These are phyloP conservation scores for Colletotrichum camelliae DNA, from an alignment of 2,329 filamentous ascomycete species.

Conservation along the genomic window DNA sequence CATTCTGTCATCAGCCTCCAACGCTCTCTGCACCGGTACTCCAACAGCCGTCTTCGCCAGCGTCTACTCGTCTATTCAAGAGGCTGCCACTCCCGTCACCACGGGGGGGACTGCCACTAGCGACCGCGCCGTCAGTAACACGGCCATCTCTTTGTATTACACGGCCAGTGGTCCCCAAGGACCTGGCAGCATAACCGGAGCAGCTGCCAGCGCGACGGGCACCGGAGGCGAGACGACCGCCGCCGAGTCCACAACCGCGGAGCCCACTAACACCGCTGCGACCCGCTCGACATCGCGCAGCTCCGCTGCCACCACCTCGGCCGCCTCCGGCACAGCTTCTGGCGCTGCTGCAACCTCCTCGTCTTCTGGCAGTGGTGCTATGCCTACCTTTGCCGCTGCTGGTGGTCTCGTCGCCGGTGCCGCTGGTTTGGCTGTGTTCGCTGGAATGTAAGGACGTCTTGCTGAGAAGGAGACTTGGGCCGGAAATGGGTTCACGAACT, in stretches of 20 bases:
- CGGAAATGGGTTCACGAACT: background rate
- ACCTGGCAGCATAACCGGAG: conserved; percentile 46
- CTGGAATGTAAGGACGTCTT: conserved; percentile 26
- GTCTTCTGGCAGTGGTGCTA: conserved; percentile 25
- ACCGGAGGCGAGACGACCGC: conserved; percentile 19
- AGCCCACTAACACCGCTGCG: background rate
- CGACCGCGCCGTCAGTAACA: conserved; percentile 39
- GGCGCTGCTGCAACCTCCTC: conserved; percentile 4
- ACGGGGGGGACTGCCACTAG: conserved; percentile 33
- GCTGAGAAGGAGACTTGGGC: too few relatives aligned
- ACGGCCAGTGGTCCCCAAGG: conserved; percentile 42
- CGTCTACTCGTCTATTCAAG: conserved; percentile 36
- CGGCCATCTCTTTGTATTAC: conserved; percentile 48
- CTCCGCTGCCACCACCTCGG: background rate
- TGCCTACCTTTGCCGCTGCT: conserved; percentile 29
- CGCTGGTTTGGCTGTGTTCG: conserved; percentile 32
- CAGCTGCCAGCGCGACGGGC: conserved; percentile 38
- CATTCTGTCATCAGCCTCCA: conserved; percentile 39
- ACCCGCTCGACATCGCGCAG: background rate
- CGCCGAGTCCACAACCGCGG: background rate
- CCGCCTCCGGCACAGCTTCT: background rate
- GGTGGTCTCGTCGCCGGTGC: conserved; percentile 27
- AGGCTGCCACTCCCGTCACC: conserved; percentile 31
- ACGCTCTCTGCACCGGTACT: conserved; percentile 39
- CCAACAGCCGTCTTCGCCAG: conserved; percentile 39